These are phyloP conservation scores for Coemansia sp. DNA, from an alignment of 192 early-diverging fungal species.

Conservation along the genomic window DNA sequence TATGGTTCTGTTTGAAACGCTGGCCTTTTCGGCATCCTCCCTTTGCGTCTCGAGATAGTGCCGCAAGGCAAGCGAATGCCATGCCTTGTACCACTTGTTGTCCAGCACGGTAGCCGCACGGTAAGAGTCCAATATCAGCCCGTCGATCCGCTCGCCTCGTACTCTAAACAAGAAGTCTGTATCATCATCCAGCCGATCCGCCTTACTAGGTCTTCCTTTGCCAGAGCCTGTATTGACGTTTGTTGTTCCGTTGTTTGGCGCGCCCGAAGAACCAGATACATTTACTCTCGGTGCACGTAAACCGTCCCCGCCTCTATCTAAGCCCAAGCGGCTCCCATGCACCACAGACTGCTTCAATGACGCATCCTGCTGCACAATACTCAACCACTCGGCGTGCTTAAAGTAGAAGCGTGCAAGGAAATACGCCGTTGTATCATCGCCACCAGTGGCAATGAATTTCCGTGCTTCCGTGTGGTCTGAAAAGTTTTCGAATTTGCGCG, in stretches of 20 bases:
- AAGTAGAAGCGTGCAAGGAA: slow-evolving; percentile 78
- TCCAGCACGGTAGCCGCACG: slow-evolving; percentile 85
- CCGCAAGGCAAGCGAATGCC: slow-evolving; percentile 94
- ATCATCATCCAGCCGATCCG: slow-evolving; percentile 12
- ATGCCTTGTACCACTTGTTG: slow-evolving; percentile 92
- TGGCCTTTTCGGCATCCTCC: slow-evolving; percentile 63
- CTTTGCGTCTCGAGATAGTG: slow-evolving; percentile 83
- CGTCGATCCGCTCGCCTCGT: slow-evolving; percentile 25
- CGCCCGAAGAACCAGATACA: slow-evolving; percentile 7
- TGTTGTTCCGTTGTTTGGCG: slow-evolving; percentile 1
- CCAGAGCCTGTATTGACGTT: not conserved
- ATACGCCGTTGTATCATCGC: slow-evolving; percentile 19
- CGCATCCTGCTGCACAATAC: slow-evolving; percentile 16
- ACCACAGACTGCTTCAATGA: slow-evolving; percentile 15
- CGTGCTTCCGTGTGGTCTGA: slow-evolving; percentile 11
- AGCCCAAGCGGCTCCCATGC: not conserved
- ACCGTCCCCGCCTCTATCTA: slow-evolving; percentile 1
- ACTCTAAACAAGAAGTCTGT: slow-evolving; percentile 20
- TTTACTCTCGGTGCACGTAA: not conserved
- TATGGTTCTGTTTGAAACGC: slow-evolving; percentile 64
- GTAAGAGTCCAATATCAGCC: slow-evolving; percentile 76
- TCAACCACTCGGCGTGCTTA: slow-evolving; percentile 92
- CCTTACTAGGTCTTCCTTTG: not conserved
- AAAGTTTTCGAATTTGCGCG: slow-evolving; percentile 17
- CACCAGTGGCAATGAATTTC: not conserved